Evolutionary conservation across 2,329 filamentous ascomycete genomes (phyloP), one percentile per base, ranked within the genome.

Genomic region (Capronia americana): DNA sequence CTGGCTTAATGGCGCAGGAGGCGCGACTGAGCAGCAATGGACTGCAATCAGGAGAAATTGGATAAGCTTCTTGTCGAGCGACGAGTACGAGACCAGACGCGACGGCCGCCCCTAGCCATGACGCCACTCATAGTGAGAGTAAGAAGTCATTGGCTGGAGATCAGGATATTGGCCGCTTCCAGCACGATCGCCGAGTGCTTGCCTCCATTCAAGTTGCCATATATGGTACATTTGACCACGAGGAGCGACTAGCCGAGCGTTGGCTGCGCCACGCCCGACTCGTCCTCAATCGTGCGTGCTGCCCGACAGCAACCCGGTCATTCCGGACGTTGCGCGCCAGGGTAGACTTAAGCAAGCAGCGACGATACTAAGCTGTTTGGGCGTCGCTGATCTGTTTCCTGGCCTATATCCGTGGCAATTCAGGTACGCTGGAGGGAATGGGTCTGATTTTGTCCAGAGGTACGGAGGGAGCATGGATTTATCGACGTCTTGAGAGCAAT

Each of bases 11-110:
- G 20, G 20, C 8, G 12, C 12, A 23, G 46, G 24, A 12, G 46
- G 46, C 0, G 20, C 46, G 17, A 26, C 20, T 14, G 24, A 23
- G 17, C 20, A 51, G 20, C 46, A 51, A 26, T 51, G 46, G 46
- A 51, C 8, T 12, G 24, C 20, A 1, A 20, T 51, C 46, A 51
- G 26, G 46, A 51, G 46, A 20, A 51, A 51, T 12, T 51, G 46
- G 46, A 51, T 51, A 23, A 26, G 7, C 24, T 51, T 51, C 46
- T 24, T 51, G n/a, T 51, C 46, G 20, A n/a, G 23, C 46, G 46
- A 51, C 46, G 24, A 23, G 46, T 20, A 26, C 46, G 10, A 17
- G 46, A 10, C 46, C 46, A 26, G 11, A 51, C 24, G 20, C 46
- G 2, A 26, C 20, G 17, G 20, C 26, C 5, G 46, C 46, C 3